Base-by-base conservation (phyloP, 495 filamentous ascomycete genomes). In the Hypomontagnella submonticulosa region DNA sequence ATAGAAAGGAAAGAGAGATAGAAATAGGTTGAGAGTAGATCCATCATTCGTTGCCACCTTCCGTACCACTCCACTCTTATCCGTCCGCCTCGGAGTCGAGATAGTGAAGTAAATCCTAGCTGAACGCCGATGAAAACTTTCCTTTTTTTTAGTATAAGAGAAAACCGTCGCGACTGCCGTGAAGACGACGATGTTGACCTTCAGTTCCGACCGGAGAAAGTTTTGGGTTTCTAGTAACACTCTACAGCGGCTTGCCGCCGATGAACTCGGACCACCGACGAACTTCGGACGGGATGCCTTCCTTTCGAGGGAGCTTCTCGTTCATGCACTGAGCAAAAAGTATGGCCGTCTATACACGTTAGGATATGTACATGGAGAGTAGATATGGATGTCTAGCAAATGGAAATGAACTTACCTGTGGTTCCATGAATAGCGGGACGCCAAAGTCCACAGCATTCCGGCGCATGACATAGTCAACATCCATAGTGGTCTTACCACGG, bases 391-490 rank as follows among this genome's bases (percentile, higher is more conserved):
- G 23, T 57, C n/a, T 19, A 8, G n/a, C 19, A 15, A 4, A n/a
- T 13, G 36, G 42, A 20, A 13, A 46, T 27, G 37, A 33, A 78
- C 89, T 83, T 82, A 97, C 94, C 90, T 95, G 96, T 16, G 95
- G 94, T 80, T 99, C 95, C 93, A 97, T 97, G 77, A 98, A 99
- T 61, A 98, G 82, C 36, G 95, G 95, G 18, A 98, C 93, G 56
- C 93, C 93, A 76, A 99, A 99, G 80, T 99, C 95, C 40, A 99
- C 96, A 12, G 94, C 95, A 73, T 99, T 97, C 70, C 96, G 88
- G 67, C 95, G 88, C 95, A 98, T 99, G 44, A 98, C 93, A 67
- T 99, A 99, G 79, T 98, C 94, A 65, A 94, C 92, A 74, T 99
- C 95, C 52, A 91, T 80, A 60, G 92, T 80, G 19, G 88, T 93